Evolutionary conservation across 2,329 filamentous ascomycete species (phyloP), one percentile per base, ranked within the genome.

Genomic region (Hypoxylon sp.): DNA sequence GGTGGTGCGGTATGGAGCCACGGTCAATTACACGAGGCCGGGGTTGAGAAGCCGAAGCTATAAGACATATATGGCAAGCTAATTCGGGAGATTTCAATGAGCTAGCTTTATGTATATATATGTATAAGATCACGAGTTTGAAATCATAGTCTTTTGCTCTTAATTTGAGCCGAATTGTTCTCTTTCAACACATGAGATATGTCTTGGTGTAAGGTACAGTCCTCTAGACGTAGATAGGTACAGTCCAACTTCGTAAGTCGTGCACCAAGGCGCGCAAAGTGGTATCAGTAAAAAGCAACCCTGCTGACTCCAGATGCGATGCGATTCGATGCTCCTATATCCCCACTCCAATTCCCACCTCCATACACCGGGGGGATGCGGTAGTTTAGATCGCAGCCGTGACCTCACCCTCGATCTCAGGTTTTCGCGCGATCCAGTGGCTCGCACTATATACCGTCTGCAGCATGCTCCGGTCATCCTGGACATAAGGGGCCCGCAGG

Each of bases 351-450:
- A 41, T 41, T n/a, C 37, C 19, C 20, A 20, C 7, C 24, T 26
- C 4, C 30, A 34, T 39, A 19, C 34, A 39, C 6, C n/a, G 22
- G 11, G 59, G 32, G 32, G 34, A 52, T 26, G 30, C 10, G 47
- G 48, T n/a, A 30, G 30, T 43, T 41, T 46, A 59, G 30, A 54
- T 62, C 41, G 32, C 44, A 20, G 61, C 19, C 24, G 30, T 57
- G 49, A 43, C 28, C 19, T 56, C 58, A 44, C 43, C 53, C 32
- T 20, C 47, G 20, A 52, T n/a, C 17, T 73, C 60, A 15, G 80
- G 79, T 79, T 97, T 99, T 65, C 90, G 87, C 32, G 92, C 94
- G 26, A 97, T 82, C 95, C 95, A 99, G 65, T 91, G 88, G 56
- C 89, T 91, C 15, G 92, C 92, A 64, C 82, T 83, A 76, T 98